A percentile compares a stretch with the other conserved stretches of the same genome.
Evolutionary conservation across 1,139 yeast species (phyloP).

Genomic region (Diutina ranongensis): DNA sequence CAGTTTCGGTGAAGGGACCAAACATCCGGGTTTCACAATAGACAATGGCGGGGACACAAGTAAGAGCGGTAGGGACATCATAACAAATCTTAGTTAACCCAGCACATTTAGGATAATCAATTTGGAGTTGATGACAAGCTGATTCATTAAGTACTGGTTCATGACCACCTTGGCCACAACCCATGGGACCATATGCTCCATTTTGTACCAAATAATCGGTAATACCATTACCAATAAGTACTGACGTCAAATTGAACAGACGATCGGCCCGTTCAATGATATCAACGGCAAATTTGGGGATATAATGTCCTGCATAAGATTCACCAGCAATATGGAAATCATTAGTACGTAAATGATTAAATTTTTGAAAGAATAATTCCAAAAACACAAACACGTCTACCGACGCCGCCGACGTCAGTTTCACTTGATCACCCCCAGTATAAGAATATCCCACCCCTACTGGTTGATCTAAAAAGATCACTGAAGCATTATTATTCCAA

Average conservation of each 20-base stretch:
- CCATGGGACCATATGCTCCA: constrained; percentile 9
- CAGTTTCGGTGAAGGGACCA: constrained; percentile 42
- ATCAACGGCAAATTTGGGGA: constrained; percentile 9
- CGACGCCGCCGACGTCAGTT: constrained; percentile 9
- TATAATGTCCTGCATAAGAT: constrained; percentile 10
- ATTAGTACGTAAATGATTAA: constrained; percentile 8
- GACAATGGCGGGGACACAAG: constrained; percentile 9
- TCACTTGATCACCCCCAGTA: constrained; percentile 7
- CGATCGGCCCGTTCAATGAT: constrained; percentile 9
- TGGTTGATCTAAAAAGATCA: constrained; percentile 26
- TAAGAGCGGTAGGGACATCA: constrained; percentile 7
- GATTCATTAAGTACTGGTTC: constrained; percentile 7
- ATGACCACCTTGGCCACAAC: constrained; percentile 10
- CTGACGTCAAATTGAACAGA: constrained; percentile 15
- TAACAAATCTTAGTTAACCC: constrained; percentile 8
- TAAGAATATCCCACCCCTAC: constrained; percentile 10
- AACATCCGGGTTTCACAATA: constrained; percentile 9
- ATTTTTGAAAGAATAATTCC: constrained; percentile 10
- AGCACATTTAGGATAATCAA: constrained; percentile 8
- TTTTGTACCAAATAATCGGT: constrained; percentile 9
- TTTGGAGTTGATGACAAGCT: constrained; percentile 8
- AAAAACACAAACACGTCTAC: constrained; percentile 9
- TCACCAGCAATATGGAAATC: constrained; percentile 10
- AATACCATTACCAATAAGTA: constrained; percentile 11
- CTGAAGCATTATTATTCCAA: constrained; percentile 62